phyloP scores from a whole-genome alignment of 345 rosid species.

The Aegle marmelos region DNA sequence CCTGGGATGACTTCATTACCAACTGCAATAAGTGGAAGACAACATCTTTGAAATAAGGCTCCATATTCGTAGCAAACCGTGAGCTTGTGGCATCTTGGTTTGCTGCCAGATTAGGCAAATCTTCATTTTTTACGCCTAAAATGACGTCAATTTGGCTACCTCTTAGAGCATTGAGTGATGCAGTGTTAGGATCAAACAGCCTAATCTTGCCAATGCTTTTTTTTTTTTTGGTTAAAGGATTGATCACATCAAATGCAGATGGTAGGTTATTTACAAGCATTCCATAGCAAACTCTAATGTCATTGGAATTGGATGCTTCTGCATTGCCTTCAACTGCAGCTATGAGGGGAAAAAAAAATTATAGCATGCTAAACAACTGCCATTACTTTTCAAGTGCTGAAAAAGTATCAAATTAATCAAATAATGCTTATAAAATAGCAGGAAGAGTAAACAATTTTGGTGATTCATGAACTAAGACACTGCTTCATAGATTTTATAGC shows the following conservation, averaged over 20 bases:
- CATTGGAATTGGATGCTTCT: not conserved
- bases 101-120: slow-evolving; percentile 13
- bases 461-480: no score
- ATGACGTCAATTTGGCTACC: slow-evolving; percentile 3
- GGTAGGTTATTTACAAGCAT: slow-evolving; percentile 10
- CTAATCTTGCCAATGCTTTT: not conserved
- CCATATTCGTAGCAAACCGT: slow-evolving; percentile 8
- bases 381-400: no score
- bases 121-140: slow-evolving; percentile 10
- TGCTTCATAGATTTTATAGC: no score
- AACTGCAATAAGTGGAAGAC: slow-evolving; percentile 2
- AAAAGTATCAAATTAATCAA: no score
- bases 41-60: slow-evolving; percentile 1
- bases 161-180: slow-evolving; percentile 7
- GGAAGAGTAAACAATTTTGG: no score
- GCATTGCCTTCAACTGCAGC: not conserved
- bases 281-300: slow-evolving; percentile 23
- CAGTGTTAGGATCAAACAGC: slow-evolving; percentile 16
- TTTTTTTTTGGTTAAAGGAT: slow-evolving; percentile 12
- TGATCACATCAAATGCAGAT: slow-evolving; percentile 6
- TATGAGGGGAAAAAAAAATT: no score
- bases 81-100: not conserved
- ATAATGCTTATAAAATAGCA: no score
- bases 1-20: slow-evolving; percentile 19
- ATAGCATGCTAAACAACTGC: no score